A percentile compares a stretch with the other conserved stretches of the same genome.
Evolutionary conservation across 805 yeast genomes (phyloP).

Genomic region (Starmerella vitae): DNA sequence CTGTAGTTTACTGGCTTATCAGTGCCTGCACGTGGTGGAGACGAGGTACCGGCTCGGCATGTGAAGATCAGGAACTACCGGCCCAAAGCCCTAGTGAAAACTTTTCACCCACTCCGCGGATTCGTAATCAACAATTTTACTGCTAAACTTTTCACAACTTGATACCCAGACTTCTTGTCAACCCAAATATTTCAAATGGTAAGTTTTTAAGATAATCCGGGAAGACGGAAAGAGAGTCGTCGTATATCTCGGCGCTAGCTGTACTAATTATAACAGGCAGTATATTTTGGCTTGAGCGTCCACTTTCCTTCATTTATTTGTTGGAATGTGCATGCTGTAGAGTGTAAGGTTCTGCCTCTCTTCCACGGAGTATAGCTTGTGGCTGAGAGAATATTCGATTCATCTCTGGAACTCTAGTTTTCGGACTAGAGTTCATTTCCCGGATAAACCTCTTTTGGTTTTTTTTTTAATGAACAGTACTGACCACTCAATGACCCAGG

Average conservation of each 20-base stretch:
- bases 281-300: slow-evolving; percentile 12
- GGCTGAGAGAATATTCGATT: slow-evolving; percentile 17
- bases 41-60: too few species aligned
- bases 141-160: neutral
- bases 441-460: neutral
- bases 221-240: slow-evolving; percentile 2
- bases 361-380: slow-evolving; percentile 23
- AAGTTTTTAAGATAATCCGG: slow-evolving; percentile 11
- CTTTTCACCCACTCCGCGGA: slow-evolving; percentile 1
- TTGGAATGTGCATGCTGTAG: slow-evolving; percentile 10
- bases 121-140: neutral
- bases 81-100: too few species aligned
- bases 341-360: slow-evolving; percentile 22
- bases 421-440: slow-evolving; percentile 13
- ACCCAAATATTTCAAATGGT: slow-evolving; percentile 13
- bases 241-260: slow-evolving; percentile 4
- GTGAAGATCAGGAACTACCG: too few species aligned
- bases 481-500: slow-evolving; percentile 27
- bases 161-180: neutral
- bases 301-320: neutral
- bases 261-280: slow-evolving; percentile 17
- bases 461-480: slow-evolving; percentile 15
- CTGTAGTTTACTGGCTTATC: too few species aligned
- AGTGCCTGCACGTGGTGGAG: too few species aligned
- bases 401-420: slow-evolving; percentile 2